Percentiles rank a stretch among this genome's conserved stretches.
Evolutionary conservation across 768 basidiomycete species (phyloP).

Genomic region (Mrakia hoshinonis): DNA sequence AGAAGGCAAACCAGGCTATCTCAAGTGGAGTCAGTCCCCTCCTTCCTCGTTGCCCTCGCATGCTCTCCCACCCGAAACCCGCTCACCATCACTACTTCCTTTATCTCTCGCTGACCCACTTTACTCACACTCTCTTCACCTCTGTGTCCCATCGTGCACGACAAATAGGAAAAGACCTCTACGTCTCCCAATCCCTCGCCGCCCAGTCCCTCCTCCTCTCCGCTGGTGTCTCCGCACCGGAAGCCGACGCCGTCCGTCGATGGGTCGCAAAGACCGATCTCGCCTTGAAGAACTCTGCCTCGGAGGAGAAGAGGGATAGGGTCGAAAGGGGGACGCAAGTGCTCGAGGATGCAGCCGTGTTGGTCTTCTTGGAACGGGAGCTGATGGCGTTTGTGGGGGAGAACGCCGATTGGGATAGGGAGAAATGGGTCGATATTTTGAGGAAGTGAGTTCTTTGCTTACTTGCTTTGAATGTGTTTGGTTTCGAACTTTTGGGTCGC

Average conservation of each 20-base stretch:
- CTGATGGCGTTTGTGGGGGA: slow-evolving; percentile 11
- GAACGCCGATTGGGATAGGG: slow-evolving; percentile 12
- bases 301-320: neutral
- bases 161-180: slow-evolving; percentile 8
- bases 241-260: slow-evolving; percentile 12
- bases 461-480: no score
- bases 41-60: neutral
- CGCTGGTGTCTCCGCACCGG: neutral
- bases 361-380: slow-evolving; percentile 26
- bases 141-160: neutral
- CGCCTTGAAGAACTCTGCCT: slow-evolving; percentile 4
- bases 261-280: slow-evolving; percentile 21
- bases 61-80: neutral
- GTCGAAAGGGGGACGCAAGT: slow-evolving; percentile 22
- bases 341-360: slow-evolving; percentile 29
- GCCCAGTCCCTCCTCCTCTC: slow-evolving; percentile 15
- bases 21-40: slow-evolving; percentile 13
- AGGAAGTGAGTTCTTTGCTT: slow-evolving; percentile 24
- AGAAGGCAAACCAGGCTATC: slow-evolving; percentile 12
- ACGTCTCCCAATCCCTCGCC: slow-evolving; percentile 17
- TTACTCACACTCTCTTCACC: no score
- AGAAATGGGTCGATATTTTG: slow-evolving; percentile 28
- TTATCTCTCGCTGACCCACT: no score
- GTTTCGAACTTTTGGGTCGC: no score
- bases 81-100: neutral